These are phyloP conservation scores for Meyerozyma sp. DNA, from an alignment of 1,139 yeast genomes.

Conservation along the genomic window DNA sequence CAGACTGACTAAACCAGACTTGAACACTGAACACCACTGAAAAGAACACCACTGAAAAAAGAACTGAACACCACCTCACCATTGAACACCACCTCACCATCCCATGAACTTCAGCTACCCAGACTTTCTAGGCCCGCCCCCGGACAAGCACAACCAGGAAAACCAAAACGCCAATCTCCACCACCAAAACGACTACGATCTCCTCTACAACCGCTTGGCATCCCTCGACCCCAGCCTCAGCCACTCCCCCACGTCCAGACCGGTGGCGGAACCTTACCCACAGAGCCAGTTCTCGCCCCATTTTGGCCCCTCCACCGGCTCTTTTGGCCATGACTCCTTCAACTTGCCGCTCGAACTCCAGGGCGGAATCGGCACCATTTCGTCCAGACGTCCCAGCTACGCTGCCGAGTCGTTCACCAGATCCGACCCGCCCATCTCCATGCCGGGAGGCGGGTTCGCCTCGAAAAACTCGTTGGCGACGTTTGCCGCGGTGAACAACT, in stretches of 20 bases:
- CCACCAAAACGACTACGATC: slow-evolving; percentile 5
- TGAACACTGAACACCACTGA: neutral
- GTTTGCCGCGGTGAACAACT: slow-evolving; percentile 21
- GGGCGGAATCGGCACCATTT: slow-evolving; percentile 59
- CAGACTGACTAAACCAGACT: too few species aligned
- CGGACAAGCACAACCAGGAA: neutral
- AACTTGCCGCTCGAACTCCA: slow-evolving; percentile 54
- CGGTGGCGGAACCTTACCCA: neutral
- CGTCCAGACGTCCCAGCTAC: slow-evolving; percentile 59
- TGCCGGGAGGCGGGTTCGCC: neutral
- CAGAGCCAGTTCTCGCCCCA: slow-evolving; percentile 4
- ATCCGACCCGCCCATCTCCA: slow-evolving; percentile 9
- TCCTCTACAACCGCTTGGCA: slow-evolving; percentile 26
- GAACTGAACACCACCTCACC: too few species aligned
- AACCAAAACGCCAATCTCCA: slow-evolving; percentile 1
- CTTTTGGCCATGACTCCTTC: slow-evolving; percentile 23
- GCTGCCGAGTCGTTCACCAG: slow-evolving; percentile 58
- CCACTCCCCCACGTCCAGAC: slow-evolving; percentile 3
- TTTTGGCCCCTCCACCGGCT: neutral
- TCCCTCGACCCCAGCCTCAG: slow-evolving; percentile 13
- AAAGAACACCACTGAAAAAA: neutral
- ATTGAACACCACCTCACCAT: neutral
- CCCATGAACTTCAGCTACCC: slow-evolving; percentile 34
- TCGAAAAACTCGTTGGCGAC: slow-evolving; percentile 14
- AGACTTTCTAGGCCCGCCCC: slow-evolving; percentile 23